Evolutionary conservation across 441 rosid genomes (phyloP).

Genomic region (Manihot esculenta): DNA sequence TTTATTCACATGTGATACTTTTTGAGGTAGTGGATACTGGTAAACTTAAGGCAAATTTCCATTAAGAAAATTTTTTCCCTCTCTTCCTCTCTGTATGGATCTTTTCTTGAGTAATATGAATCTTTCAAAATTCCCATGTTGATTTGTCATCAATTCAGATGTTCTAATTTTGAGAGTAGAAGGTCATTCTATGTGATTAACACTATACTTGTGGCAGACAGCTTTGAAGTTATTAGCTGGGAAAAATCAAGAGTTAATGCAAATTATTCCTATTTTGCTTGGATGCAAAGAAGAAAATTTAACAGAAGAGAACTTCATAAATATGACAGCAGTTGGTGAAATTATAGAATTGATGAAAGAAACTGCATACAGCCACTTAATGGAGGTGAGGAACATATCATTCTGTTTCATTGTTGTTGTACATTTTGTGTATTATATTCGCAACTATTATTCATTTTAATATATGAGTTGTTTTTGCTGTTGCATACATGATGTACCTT

Average conservation of each 20-base stretch:
- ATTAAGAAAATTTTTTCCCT: background rate
- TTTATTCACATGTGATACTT: too few species aligned
- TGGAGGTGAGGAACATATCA: constrained; percentile 60
- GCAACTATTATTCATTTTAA: background rate
- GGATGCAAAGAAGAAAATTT: constrained; percentile 47
- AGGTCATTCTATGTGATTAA: background rate
- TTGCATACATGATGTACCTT: background rate
- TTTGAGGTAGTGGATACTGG: background rate
- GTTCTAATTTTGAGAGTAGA: background rate
- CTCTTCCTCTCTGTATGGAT: background rate
- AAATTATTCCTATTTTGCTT: constrained; percentile 61
- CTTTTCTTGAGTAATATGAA: background rate
- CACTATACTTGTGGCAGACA: constrained; percentile 50
- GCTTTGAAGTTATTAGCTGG: constrained; percentile 65
- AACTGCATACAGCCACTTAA: constrained; percentile 80
- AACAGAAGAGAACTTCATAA: constrained; percentile 44
- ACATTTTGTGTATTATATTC: background rate
- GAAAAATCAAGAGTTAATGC: constrained; percentile 58
- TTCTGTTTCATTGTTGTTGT: background rate
- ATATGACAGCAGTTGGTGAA: constrained; percentile 33
- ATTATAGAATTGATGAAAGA: constrained; percentile 61
- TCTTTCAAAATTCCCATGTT: background rate
- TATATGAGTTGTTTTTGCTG: background rate
- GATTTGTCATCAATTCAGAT: background rate
- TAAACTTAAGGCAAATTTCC: background rate